Evolutionary conservation across 805 yeast species (phyloP).

Genomic region (Lachancea sp.): DNA sequence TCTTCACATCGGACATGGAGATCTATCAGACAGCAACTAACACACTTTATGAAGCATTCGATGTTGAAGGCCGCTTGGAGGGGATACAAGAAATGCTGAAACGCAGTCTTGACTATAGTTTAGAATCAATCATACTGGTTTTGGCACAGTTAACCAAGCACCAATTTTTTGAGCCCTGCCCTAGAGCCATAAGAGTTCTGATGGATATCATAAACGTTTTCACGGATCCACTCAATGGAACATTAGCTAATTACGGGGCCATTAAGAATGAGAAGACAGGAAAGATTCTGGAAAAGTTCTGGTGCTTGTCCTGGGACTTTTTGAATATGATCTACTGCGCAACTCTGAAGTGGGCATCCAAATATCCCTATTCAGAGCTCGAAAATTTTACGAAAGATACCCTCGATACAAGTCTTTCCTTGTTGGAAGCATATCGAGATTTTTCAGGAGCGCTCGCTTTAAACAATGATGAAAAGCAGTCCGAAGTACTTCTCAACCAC

Average conservation of each 20-base stretch:
- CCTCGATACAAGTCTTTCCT: slow-evolving; percentile 63
- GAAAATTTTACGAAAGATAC: slow-evolving; percentile 84
- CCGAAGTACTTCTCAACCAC: slow-evolving; percentile 39
- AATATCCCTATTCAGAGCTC: slow-evolving; percentile 48
- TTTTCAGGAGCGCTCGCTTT: slow-evolving; percentile 35
- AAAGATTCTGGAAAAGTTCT: slow-evolving; percentile 39
- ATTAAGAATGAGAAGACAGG: slow-evolving; percentile 22
- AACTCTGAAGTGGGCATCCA: slow-evolving; percentile 71
- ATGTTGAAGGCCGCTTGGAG: slow-evolving; percentile 73
- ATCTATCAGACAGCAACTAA: slow-evolving; percentile 66
- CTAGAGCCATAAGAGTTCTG: slow-evolving; percentile 63
- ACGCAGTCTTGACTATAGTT: slow-evolving; percentile 38
- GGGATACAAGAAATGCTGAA: slow-evolving; percentile 54
- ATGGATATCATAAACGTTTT: slow-evolving; percentile 66
- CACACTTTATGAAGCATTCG: slow-evolving; percentile 67
- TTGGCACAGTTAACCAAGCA: slow-evolving; percentile 41
- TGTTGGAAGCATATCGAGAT: slow-evolving; percentile 61
- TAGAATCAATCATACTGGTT: slow-evolving; percentile 44
- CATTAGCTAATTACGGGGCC: slow-evolving; percentile 33
- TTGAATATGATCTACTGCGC: slow-evolving; percentile 59
- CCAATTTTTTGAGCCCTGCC: slow-evolving; percentile 62
- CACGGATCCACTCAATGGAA: slow-evolving; percentile 61
- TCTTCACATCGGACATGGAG: slow-evolving; percentile 53
- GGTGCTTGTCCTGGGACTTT: slow-evolving; percentile 71
- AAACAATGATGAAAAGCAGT: slow-evolving; percentile 14